phyloP scores from a whole-genome alignment of 2,329 filamentous ascomycete species.

The Fusarium musae region DNA sequence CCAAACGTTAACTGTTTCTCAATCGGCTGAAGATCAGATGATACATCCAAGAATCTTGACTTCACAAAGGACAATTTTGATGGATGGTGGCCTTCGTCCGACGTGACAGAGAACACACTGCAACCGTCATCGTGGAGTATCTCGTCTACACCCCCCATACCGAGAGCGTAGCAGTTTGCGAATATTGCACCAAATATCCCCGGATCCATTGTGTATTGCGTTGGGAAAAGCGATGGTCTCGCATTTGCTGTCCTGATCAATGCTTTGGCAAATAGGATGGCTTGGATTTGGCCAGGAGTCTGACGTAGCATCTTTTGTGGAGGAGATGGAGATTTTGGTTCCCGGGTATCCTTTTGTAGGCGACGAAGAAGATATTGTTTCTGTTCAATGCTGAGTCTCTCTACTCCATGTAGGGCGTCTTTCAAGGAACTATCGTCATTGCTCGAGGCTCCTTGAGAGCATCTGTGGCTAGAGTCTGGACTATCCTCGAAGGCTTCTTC shows the following conservation, averaged over 20 bases:
- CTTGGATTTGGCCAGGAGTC: slow-evolving; percentile 35
- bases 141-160: slow-evolving; percentile 41
- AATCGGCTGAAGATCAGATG: slow-evolving; percentile 47
- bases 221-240: slow-evolving; percentile 24
- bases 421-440: slow-evolving; percentile 13
- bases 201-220: slow-evolving; percentile 29
- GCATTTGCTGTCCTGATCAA: slow-evolving; percentile 27
- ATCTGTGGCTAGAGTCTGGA: background rate
- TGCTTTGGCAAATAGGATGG: slow-evolving; percentile 36
- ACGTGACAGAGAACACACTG: slow-evolving; percentile 48
- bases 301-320: background rate
- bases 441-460: background rate
- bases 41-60: slow-evolving; percentile 38
- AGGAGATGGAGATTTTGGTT: background rate
- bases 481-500: slow-evolving; percentile 17
- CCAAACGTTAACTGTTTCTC: slow-evolving; percentile 48
- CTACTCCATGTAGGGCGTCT: slow-evolving; percentile 26
- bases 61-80: slow-evolving; percentile 40
- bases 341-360: slow-evolving; percentile 31
- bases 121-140: slow-evolving; percentile 45
- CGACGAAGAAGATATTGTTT: slow-evolving; percentile 38
- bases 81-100: slow-evolving; percentile 37
- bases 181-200: slow-evolving; percentile 51
- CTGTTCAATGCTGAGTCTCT: slow-evolving; percentile 30
- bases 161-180: slow-evolving; percentile 52